A percentile compares a stretch with the other conserved stretches of the same genome.
Conservation (phyloP, 1,284 basidiomycete species). For the Tilletia horrida region DNA sequence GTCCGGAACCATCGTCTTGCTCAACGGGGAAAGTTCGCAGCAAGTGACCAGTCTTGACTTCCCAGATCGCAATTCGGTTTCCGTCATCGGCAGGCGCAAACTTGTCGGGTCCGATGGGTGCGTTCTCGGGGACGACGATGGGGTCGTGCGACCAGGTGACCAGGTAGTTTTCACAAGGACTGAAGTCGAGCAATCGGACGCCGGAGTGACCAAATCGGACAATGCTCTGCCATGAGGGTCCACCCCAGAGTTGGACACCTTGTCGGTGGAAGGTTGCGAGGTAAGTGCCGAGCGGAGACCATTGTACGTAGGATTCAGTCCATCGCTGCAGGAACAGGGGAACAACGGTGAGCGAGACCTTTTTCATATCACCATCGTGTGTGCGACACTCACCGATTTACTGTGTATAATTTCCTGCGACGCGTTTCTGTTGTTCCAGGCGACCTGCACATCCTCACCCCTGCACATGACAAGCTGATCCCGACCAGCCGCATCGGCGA, state of each 20-base stretch:
- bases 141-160: conserved; percentile 98
- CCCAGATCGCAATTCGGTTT: conserved; percentile 96
- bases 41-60: conserved; percentile 85
- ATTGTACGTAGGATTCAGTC: conserved; percentile 96
- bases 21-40: conserved; percentile 82
- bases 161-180: conserved; percentile 92
- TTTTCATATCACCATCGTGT: background rate
- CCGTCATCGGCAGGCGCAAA: conserved; percentile 94
- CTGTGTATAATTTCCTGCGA: conserved; percentile 74
- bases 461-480: conserved; percentile 96
- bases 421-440: conserved; percentile 90
- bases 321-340: conserved; percentile 64
- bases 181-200: conserved; percentile 95
- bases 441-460: conserved; percentile 82
- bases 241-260: conserved; percentile 94
- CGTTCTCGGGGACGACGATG: conserved; percentile 79
- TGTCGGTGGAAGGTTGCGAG: conserved; percentile 90
- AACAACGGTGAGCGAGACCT: background rate
- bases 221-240: conserved; percentile 77
- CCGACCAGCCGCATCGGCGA: conserved; percentile 83
- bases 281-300: conserved; percentile 94
- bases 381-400: conserved; percentile 15
- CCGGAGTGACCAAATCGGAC: conserved; percentile 92
- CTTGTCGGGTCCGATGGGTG: conserved; percentile 62
- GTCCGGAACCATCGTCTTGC: conserved; percentile 44